Evolutionary conservation across 2,329 filamentous ascomycete species (phyloP).

Genomic region (Fragosphaeria purpurea): DNA sequence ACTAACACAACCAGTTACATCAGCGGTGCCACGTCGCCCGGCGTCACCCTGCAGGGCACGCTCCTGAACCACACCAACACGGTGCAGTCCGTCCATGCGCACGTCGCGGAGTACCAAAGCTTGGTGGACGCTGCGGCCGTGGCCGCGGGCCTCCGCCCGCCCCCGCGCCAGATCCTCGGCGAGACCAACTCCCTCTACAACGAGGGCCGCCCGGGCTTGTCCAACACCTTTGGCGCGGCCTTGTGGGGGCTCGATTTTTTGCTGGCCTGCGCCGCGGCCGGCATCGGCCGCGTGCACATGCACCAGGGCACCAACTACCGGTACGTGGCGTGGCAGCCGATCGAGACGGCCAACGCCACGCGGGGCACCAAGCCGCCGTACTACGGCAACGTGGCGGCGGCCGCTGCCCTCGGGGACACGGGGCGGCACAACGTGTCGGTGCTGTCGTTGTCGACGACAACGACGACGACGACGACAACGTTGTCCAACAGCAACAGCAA

Average conservation of each 20-base stretch:
- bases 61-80: conserved; percentile 54
- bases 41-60: conserved; percentile 51
- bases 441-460: conserved; percentile 12
- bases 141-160: conserved; percentile 3
- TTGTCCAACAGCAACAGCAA: conserved; percentile 22
- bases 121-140: conserved; percentile 20
- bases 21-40: conserved; percentile 45
- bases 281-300: conserved; percentile 50
- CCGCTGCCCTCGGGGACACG: conserved; percentile 41
- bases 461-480: not conserved
- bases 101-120: conserved; percentile 34
- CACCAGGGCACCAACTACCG: conserved; percentile 55
- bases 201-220: conserved; percentile 50
- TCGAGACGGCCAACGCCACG: conserved; percentile 36
- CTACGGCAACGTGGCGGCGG: conserved; percentile 51
- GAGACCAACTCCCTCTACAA: conserved; percentile 55
- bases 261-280: conserved; percentile 44
- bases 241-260: conserved; percentile 57
- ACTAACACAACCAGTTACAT: conserved; percentile 42
- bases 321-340: conserved; percentile 20
- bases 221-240: conserved; percentile 55
- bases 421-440: conserved; percentile 29
- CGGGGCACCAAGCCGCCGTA: conserved; percentile 54
- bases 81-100: conserved; percentile 34
- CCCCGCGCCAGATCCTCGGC: conserved; percentile 45